Evolutionary conservation across 306 rosid genomes (phyloP), one percentile per base, ranked within the genome.

Genomic region (Prunus padus): DNA sequence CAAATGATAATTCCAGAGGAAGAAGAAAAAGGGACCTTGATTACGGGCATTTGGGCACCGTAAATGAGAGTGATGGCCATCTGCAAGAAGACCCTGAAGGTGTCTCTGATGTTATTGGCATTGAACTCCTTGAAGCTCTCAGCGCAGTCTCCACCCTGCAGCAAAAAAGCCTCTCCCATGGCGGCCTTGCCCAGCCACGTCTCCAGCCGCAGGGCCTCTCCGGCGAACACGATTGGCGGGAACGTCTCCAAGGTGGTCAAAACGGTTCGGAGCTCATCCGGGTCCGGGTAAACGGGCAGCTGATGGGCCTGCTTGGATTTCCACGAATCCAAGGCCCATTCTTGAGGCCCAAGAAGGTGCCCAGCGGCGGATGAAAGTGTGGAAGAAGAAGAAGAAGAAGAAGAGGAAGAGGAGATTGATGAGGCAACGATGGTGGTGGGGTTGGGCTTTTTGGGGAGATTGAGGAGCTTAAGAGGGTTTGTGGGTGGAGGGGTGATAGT

Each of bases 51-150:
- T 69, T 84, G 87, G 26, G 87, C 84, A 15, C 82, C 84, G 12
- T 77, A 84, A 25, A 77, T 80, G 15, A 80, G 70, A 23, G 76
- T 77, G 20, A 84, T 57, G 45, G 82, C 82, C 84, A 80, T 80
- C 76, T 84, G 84, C 62, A 84, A 62, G 73, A 84, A 77, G 46
- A 80, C 84, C 51, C 87, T 77, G 56, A 84, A 80, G 0, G 82
- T 80, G 42, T 77, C 84, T 76, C 82, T 77, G 23, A 77, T 80
- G 40, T 84, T 80, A 31, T 63, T 74, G 37, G 85, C 97, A 80
- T 76, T 86, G 67, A 89, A 91, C 75, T 91, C 97, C 88, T 91
- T 89, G 86, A 91, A 91, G 79, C 95, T 91, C 86, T 91, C 97
- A 5, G 97, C 97, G 25, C 92, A 91, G 46, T 80, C 87, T 42